Base-by-base conservation (phyloP, 352 stramenopile species). In the Phytophthora macrochlamydospora region DNA sequence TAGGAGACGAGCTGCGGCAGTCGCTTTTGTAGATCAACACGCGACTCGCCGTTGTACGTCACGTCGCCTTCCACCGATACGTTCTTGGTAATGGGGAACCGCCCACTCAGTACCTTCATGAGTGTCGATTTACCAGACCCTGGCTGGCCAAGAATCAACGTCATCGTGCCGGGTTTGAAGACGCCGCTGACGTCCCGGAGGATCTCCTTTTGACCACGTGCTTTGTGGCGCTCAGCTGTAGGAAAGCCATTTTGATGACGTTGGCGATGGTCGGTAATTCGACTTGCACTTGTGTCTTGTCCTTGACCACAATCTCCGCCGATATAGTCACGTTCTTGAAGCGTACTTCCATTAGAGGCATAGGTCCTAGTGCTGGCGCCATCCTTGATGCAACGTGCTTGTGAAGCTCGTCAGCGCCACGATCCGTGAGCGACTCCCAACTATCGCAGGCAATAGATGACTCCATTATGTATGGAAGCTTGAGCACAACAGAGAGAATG, bases 211-310 rank as follows among this genome's bases (percentile, higher is more conserved):
- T 63, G 29, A 78, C 54, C 6, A 69, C 63, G 37, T 69, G 50
- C 4, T 53, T 70, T 50, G 43, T 68, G 13, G 56, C 45, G 12
- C 55, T 54, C 56, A 65, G 9, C n/a, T 52, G 49, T 24, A 28
- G 58, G 2, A 50, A 62, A 48, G 18, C 65, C 38, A 65, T 57
- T 43, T 65, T 62, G 37, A 81, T 35, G 11, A 54, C 57, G 30
- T 74, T 85, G 32, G 13, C n/a, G 18, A 83, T 59, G 1, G 75
- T 84, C 13, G 72, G 75, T 2, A 87, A 56, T 46, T 83, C 75
- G 1, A 40, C n/a, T 50, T 76, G 55, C 7, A 57, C 18, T 48
- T 63, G 52, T 3, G 42, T 13, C 7, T 53, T 59, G 28, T 75
- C 66, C 18, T 60, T 60, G 24, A 78, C 51, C 7, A 46, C 55